Base-by-base conservation (phyloP, 1,284 basidiomycete genomes). In the Austropuccinia psidii region DNA sequence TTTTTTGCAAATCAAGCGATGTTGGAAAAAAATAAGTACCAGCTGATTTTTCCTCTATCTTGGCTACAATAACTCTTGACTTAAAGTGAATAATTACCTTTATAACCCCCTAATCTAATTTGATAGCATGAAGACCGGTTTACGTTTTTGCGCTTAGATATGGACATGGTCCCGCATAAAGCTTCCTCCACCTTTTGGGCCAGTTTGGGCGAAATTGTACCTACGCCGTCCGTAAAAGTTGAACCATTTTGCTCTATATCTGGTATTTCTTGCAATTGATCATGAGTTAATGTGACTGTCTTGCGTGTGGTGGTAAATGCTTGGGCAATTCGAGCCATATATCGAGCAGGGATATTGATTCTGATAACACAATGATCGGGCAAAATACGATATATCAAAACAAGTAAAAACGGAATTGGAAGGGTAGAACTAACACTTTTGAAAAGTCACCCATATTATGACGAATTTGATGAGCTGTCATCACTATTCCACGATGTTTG, bases 221-320 rank as follows among this genome's bases (percentile, higher is more conserved):
- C 88, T 9, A 88, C 85, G 8, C 88, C 88, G 76, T 89, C 88
- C 0, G 88, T 89, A 78, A 88, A 88, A 73, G 81, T 82, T 60
- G 84, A 85, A 54, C 76, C 74, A 66, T 68, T 67, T 19, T 49
- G 78, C 43, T 77, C 29, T 77, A 88, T 85, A 78, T 89, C 88
- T 0, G 76, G 64, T 0, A 83, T 66, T 2, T 76, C 13, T 2
- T 84, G 68, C 9, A 89, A 83, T 76, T 88, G 84, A 52, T 83
- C 76, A n/a, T 80, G 80, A 2, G 75, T 75, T 54, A 91, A 85
- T 19, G 80, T 79, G 31, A 90, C 84, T 0, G 88, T 88, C 0
- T 87, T 86, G 77, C 89, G 86, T 1, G 90, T 91, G 0, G 88
- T 87, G 0, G 89, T 89, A 78, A 91, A 91, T 0, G 89, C 89